Conservation (phyloP, 305 asterid species). For the Caryopteris hybrid region DNA sequence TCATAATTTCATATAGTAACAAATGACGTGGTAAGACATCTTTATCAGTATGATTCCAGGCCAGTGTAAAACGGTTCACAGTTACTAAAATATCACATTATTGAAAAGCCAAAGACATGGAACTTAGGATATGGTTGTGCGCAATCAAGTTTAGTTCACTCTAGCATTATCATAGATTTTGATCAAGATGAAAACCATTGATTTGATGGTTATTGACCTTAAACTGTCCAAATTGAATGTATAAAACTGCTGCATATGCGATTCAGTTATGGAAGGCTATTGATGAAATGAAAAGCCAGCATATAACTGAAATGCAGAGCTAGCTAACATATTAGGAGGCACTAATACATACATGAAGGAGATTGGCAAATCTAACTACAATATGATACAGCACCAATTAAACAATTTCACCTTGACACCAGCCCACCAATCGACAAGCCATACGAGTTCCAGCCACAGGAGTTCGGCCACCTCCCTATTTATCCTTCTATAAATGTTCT, state of each 20-base stretch:
- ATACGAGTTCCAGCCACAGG: slow-evolving; percentile 75
- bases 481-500: slow-evolving; percentile 62
- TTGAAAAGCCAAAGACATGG: not conserved
- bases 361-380: not conserved
- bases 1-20: not conserved
- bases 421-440: slow-evolving; percentile 91
- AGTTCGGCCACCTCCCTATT: slow-evolving; percentile 61
- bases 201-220: not conserved
- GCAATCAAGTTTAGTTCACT: slow-evolving; percentile 1
- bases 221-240: not conserved
- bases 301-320: no score
- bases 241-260: not conserved
- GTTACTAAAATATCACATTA: not conserved
- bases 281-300: not conserved
- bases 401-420: slow-evolving; percentile 53
- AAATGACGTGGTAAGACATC: not conserved
- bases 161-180: slow-evolving; percentile 1
- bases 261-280: not conserved
- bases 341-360: not conserved
- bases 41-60: not conserved
- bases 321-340: not conserved
- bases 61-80: not conserved
- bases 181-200: not conserved
- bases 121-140: not conserved
- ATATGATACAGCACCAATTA: not conserved